These are phyloP conservation scores for Arabidopsis hybrid DNA, from an alignment of 441 rosid species.

Conservation along the genomic window DNA sequence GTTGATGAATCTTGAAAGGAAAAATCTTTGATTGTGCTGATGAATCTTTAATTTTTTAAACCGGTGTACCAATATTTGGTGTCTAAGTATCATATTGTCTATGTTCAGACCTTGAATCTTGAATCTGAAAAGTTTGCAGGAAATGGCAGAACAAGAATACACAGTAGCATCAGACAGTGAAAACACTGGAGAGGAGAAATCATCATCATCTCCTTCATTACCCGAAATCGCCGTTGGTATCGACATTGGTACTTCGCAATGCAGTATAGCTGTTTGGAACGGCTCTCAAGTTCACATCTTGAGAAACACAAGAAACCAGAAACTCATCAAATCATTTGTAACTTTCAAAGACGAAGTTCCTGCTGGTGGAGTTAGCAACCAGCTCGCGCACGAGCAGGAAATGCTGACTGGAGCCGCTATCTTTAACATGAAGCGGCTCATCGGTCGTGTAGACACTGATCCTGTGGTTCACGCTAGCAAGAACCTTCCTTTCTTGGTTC, in stretches of 20 bases:
- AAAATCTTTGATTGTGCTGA: neutral
- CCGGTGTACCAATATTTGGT: neutral
- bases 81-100: neutral
- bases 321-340: conserved; percentile 76
- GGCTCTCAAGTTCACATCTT: conserved; percentile 85
- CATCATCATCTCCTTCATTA: conserved; percentile 53
- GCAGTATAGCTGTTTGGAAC: conserved; percentile 86
- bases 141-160: conserved; percentile 73
- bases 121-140: conserved; percentile 49
- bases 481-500: conserved; percentile 80
- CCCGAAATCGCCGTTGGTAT: conserved; percentile 85
- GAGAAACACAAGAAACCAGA: conserved; percentile 75
- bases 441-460: conserved; percentile 88
- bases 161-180: conserved; percentile 87
- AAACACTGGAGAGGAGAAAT: conserved; percentile 74
- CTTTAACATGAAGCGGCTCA: conserved; percentile 93
- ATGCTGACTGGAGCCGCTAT: conserved; percentile 80
- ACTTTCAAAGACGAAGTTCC: conserved; percentile 76
- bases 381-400: conserved; percentile 73
- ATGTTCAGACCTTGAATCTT: neutral
- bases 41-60: neutral
- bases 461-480: conserved; percentile 77
- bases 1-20: too few relatives aligned
- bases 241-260: conserved; percentile 89
- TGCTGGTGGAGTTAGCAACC: conserved; percentile 76